These are phyloP conservation scores for Hymenoscyphus fructigenus DNA, from an alignment of 2,329 filamentous ascomycete species.

Conservation along the genomic window DNA sequence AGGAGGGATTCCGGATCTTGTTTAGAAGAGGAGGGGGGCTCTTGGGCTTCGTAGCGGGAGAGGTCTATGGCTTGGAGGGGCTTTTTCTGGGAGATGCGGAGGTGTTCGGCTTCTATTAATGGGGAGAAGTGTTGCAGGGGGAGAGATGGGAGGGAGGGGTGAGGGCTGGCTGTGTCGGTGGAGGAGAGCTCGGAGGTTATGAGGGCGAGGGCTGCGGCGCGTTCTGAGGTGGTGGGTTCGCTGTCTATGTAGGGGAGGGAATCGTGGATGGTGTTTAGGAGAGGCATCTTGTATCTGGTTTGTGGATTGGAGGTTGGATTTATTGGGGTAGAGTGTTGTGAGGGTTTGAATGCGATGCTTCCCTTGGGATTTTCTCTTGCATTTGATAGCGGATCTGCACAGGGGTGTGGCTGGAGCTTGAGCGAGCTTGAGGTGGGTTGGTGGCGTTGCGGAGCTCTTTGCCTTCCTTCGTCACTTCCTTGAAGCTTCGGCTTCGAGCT, in stretches of 20 bases:
- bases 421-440: not conserved
- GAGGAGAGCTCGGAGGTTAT: conserved; percentile 64
- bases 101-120: conserved; percentile 66
- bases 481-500: not conserved
- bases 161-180: conserved; percentile 37
- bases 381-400: conserved; percentile 4
- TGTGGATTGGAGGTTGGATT: conserved; percentile 8
- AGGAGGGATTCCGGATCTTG: conserved; percentile 34
- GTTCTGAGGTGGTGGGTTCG: conserved; percentile 62
- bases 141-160: conserved; percentile 56
- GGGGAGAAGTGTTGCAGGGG: conserved; percentile 59
- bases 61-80: conserved; percentile 69
- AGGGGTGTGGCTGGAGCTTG: conserved; percentile 5
- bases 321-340: not conserved
- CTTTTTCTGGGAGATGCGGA: conserved; percentile 60
- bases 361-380: not conserved
- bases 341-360: not conserved
- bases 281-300: conserved; percentile 27
- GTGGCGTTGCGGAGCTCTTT: not conserved
- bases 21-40: conserved; percentile 48
- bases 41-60: conserved; percentile 78
- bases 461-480: not conserved
- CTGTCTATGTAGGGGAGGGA: conserved; percentile 64
- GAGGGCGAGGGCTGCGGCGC: conserved; percentile 66
- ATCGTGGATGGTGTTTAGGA: conserved; percentile 33